Percentiles rank a stretch among this genome's conserved stretches.
Evolutionary conservation across 148 eudicot species (phyloP).

Genomic region (Persicaria maculosa): DNA sequence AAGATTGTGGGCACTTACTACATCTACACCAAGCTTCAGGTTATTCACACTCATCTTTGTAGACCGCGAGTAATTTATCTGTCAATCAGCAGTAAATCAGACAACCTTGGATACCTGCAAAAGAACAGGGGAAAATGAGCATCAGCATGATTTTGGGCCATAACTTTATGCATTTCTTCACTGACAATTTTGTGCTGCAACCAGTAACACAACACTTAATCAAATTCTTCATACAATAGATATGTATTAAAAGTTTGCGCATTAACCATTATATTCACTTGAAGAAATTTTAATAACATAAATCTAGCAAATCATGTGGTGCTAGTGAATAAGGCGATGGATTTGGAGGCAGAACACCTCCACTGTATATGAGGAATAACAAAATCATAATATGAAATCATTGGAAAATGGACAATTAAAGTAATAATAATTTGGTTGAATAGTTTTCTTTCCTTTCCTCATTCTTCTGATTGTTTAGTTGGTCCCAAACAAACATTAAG

Average conservation of each 20-base stretch:
- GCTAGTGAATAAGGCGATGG: background rate
- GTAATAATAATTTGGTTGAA: background rate
- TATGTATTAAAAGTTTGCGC: background rate
- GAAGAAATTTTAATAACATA: background rate
- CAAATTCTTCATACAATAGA: background rate
- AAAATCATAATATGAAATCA: background rate
- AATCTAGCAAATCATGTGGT: background rate
- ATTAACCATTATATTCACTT: background rate
- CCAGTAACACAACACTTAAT: background rate
- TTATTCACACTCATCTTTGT: conserved; percentile 29
- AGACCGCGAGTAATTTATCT: background rate
- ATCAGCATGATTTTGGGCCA: background rate
- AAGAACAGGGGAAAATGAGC: background rate
- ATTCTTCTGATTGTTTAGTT: background rate
- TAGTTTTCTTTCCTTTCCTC: background rate
- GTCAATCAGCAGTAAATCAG: background rate
- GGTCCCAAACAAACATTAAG: background rate
- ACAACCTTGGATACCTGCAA: conserved; percentile 21
- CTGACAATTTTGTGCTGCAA: background rate
- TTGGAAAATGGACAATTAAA: background rate
- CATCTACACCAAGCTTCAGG: conserved; percentile 83
- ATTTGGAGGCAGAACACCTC: background rate
- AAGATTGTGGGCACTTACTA: conserved; percentile 82
- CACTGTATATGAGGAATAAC: background rate
- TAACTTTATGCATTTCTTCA: background rate